Evolutionary conservation across 1,284 basidiomycete genomes (phyloP).

Genomic region (Marasmius tenuissimus): DNA sequence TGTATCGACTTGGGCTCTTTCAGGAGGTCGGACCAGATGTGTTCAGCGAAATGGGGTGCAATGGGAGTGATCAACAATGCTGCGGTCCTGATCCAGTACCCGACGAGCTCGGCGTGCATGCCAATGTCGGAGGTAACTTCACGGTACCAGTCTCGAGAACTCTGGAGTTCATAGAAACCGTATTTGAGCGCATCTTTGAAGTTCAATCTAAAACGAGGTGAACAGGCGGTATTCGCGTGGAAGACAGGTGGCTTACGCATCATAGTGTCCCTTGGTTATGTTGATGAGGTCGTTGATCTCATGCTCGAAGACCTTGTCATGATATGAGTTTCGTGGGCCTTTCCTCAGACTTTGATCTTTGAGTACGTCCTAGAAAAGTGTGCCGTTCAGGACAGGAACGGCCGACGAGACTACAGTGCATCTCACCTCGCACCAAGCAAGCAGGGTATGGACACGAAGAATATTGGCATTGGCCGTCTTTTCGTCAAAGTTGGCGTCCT

Average conservation of each 20-base stretch:
- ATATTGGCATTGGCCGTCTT: constrained; percentile 98
- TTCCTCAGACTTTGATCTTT: constrained; percentile 70
- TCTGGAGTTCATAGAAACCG: constrained; percentile 96
- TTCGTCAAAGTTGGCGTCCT: constrained; percentile 99
- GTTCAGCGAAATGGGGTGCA: constrained; percentile 94
- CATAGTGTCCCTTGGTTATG: constrained; percentile 78
- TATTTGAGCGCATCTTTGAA: constrained; percentile 96
- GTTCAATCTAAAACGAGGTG: constrained; percentile 60
- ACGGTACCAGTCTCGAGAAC: constrained; percentile 93
- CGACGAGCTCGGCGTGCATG: constrained; percentile 84
- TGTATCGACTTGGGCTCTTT: constrained; percentile 81
- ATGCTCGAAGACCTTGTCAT: constrained; percentile 90
- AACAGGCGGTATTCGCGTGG: not conserved
- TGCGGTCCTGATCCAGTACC: constrained; percentile 82
- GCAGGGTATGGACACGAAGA: constrained; percentile 88
- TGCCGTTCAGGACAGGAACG: not conserved
- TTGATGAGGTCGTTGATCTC: constrained; percentile 89
- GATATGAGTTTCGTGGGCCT: constrained; percentile 65
- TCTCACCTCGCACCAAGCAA: constrained; percentile 88
- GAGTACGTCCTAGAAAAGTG: constrained; percentile 64
- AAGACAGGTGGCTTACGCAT: constrained; percentile 56
- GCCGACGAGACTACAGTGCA: not conserved
- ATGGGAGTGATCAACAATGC: constrained; percentile 85
- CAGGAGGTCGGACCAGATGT: constrained; percentile 83
- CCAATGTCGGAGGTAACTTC: constrained; percentile 87